Base-by-base conservation (phyloP, 192 early-diverging fungal genomes). In the Backusella australiensis region DNA sequence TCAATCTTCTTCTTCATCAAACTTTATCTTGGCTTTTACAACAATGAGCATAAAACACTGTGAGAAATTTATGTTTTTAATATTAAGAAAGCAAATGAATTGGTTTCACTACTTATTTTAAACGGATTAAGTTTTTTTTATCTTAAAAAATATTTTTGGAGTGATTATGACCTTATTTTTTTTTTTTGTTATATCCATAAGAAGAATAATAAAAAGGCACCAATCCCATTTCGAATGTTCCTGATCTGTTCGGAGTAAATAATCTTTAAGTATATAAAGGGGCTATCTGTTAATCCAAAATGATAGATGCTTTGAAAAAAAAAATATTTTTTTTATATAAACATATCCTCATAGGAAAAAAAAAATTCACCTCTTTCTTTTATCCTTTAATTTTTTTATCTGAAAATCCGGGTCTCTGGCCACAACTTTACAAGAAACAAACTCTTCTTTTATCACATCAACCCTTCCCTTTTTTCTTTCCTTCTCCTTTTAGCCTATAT, bases 341-440 rank as follows among this genome's bases (percentile, higher is more conserved):
- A 7, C n/a, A 23, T 19, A 53, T 21, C 49, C n/a, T 21, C 5
- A 53, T 23, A n/a, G 49, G 49, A 19, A 53, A 53, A 44, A 29
- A 29, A 29, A 29, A 42, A 12, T 15, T 15, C 12, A 44, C 14
- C 14, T 26, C 19, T 34, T 79, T 49, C 65, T 46, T 53, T 42
- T 36, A 59, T 72, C 26, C 69, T 68, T 34, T 32, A 46, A 17
- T n/a, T 19, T 23, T 34, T 32, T 42, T 38, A 63, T 15, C 11
- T 23, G 11, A 44, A 44, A 71, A 77, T 77, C 76, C 76, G 76
- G 77, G 71, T 78, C 77, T 53, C 77, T 78, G 70, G 71, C 76
- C 70, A 72, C 76, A 72, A 73, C 59, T 44, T 15, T 34, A 71
- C 19, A 72, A 8, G 36, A 67, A 34, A 36, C 29, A 46, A 19